phyloP scores from a whole-genome alignment of 2,329 filamentous ascomycete genomes.

The Dothideomycetidae sp. region DNA sequence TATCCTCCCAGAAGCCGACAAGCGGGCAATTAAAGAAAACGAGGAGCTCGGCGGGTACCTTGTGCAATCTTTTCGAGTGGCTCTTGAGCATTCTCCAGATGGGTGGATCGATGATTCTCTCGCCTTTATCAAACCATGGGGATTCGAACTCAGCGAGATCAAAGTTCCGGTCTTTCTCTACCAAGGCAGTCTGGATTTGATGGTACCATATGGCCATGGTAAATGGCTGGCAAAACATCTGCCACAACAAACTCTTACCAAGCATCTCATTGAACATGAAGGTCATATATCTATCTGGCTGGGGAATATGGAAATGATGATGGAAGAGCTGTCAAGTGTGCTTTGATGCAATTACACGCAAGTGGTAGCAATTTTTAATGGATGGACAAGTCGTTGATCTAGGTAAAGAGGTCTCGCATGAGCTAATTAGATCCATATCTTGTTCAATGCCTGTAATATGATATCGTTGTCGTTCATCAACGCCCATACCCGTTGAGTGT shows the following conservation, averaged over 20 bases:
- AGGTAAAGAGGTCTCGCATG: no score
- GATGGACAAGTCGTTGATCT: no score
- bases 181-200: conserved; percentile 16
- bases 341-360: no score
- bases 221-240: conserved; percentile 16
- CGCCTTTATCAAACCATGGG: conserved; percentile 15
- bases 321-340: conserved; percentile 9
- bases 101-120: conserved; percentile 19
- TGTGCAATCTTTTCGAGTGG: conserved; percentile 10
- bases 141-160: conserved; percentile 16
- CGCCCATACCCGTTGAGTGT: no score
- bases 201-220: conserved; percentile 17
- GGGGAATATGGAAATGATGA: conserved; percentile 10
- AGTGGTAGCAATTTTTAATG: no score
- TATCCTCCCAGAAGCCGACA: conserved; percentile 13
- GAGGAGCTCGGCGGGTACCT: conserved; percentile 8
- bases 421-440: no score
- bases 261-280: conserved; percentile 14
- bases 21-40: conserved; percentile 9
- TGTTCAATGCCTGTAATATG: no score
- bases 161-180: conserved; percentile 16
- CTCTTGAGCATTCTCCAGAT: conserved; percentile 13
- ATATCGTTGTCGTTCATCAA: no score
- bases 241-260: conserved; percentile 12
- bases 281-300: conserved; percentile 15